Base-by-base conservation (phyloP, 345 rosid genomes). In the Salix caprea region DNA sequence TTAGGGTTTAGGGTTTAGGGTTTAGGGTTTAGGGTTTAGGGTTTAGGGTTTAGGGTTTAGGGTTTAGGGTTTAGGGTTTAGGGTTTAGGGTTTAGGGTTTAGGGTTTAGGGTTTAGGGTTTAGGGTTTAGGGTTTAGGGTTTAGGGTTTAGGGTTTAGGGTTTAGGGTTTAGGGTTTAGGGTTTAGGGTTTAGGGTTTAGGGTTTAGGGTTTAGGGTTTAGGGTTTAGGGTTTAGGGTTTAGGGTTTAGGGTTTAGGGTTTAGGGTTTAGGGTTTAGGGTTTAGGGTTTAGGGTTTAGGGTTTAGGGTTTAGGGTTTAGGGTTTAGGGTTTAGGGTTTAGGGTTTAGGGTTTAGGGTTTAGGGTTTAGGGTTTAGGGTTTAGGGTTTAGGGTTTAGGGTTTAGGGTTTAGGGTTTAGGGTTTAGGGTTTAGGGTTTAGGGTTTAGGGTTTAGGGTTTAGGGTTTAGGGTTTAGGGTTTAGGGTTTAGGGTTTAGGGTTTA, bases 171-270 rank as follows among this genome's bases (percentile, higher is more conserved):
- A 13, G 42, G 77, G 77, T 44, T 78, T 78, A 70, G 76, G 81
- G 81, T 70, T 77, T 42, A 71, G 80, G 66, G 75, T 54, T 72
- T 34, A 23, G 66, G 75, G 65, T 54, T 79, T 74, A 79, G 70
- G 82, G 78, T 74, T 79, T 62, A 70, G 82, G 78, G 78, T 74
- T 74, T 70, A 54, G 74, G 81, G 81, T 61, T 71, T 71, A 61
- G 76, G 81, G 81, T 58, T 77, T 70, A 70, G 80, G 80, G 80
- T 77, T 70, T 75, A 67, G 71, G 80, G 80, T 69, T 46, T 69
- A 67, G 72, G 80, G 74, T 70, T 78, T 71, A 23, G 68, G 81
- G 76, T 71, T 78, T 71, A 26, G 69, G 76, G 71, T 71, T 77
- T 70, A 48, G 75, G 80, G 75, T 69, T 70, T 70, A 48, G 70